A percentile compares a stretch with the other conserved stretches of the same genome.
phyloP scores from a whole-genome alignment of 768 basidiomycete species.

The Lyophyllum shimeji region DNA sequence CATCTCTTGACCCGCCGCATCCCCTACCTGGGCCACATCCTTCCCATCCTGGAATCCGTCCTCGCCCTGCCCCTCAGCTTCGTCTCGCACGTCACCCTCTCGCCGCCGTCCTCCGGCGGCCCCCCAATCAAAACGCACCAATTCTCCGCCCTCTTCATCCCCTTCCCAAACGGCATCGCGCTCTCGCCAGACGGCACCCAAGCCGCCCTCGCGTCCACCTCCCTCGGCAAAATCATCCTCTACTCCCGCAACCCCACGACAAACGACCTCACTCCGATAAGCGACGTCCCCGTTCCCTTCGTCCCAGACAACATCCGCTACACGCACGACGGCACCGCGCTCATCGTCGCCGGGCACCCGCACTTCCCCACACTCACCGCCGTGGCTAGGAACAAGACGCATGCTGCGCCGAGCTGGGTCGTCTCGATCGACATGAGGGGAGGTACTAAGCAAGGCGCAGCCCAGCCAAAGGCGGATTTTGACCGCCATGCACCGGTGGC shows the following conservation, averaged over 20 bases:
- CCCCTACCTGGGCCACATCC: constrained; percentile 46
- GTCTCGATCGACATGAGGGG: constrained; percentile 37
- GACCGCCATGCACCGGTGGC: constrained; percentile 51
- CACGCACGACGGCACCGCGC: constrained; percentile 38
- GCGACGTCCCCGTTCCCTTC: constrained; percentile 54
- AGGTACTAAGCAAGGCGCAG: constrained; percentile 2
- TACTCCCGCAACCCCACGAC: constrained; percentile 49
- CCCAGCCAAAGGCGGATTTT: constrained; percentile 21
- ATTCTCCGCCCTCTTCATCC: constrained; percentile 45
- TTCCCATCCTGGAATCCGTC: constrained; percentile 56
- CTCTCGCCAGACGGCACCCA: constrained; percentile 48
- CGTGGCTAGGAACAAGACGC: constrained; percentile 45
- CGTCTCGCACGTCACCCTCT: constrained; percentile 54
- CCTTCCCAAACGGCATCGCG: constrained; percentile 72
- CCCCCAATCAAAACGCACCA: constrained; percentile 32
- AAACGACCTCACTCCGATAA: constrained; percentile 38
- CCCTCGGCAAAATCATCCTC: constrained; percentile 44
- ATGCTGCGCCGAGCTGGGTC: constrained; percentile 58
- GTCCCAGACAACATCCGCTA: constrained; percentile 61
- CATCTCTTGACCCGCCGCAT: constrained; percentile 66
- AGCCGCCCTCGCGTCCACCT: constrained; percentile 59
- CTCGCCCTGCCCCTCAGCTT: constrained; percentile 59
- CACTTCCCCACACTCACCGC: constrained; percentile 52
- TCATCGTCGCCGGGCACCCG: constrained; percentile 68
- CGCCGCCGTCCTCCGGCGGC: constrained; percentile 22